Evolutionary conservation across 805 yeast genomes (phyloP), one percentile per base, ranked within the genome.

Genomic region (Candida methanosorbosa): DNA sequence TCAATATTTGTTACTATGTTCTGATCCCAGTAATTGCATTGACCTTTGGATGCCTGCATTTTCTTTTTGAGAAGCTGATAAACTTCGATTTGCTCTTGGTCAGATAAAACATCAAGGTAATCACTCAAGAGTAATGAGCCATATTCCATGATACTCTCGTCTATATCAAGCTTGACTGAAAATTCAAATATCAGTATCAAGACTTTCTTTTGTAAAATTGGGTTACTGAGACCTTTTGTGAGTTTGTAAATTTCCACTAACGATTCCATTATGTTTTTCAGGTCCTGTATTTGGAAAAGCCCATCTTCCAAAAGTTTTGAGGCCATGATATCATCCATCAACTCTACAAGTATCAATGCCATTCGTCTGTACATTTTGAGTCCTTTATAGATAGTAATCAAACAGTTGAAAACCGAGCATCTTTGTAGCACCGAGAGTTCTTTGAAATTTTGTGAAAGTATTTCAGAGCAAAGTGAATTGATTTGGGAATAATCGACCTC

Each of bases 21-120:
- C 1, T 79, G 76, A 53, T 90, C 96, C 84, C 94, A 84, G 47
- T 84, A 85, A 1, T 63, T 57, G 9, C 57, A 40, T 1, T 44
- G 15, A 4, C 3, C 36, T 5, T 26, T 24, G 6, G 25, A 15
- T 2, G 32, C 32, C 1, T 27, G 16, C 20, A 38, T 45, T 11
- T 63, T 43, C 8, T 49, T 38, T 23, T 52, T 59, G 9, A 79
- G 44, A 2, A 50, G 55, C 6, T 45, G 39, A 38, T 59, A 54
- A 3, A 70, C 40, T 12, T 52, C 53, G 3, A 56, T 41, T 49
- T 84, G 94, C 45, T 83, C 92, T 9, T 66, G 69, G 8, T 61
- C 59, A 0, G 73, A 62, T 30, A 84, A 56, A 18, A 78, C 59
- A 43, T 70, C 72, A 2, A 70, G 54, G 43, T 72, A 81, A 22